A percentile compares a stretch with the other conserved stretches of the same genome.
Evolutionary conservation across 768 basidiomycete species (phyloP).

Genomic region (Russula earlei): DNA sequence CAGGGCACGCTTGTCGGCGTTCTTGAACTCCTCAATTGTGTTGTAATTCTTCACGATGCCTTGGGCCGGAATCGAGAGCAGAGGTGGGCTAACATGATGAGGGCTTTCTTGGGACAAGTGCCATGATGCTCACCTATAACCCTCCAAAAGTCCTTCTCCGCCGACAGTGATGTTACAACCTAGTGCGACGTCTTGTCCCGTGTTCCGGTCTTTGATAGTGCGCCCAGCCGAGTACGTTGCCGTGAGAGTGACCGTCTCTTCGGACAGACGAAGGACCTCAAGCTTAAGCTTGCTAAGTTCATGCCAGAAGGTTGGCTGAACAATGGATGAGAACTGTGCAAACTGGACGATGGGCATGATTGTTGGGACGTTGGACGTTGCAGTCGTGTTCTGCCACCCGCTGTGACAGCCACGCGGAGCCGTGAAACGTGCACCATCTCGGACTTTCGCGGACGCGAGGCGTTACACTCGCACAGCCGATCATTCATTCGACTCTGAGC

Average conservation of each 20-base stretch:
- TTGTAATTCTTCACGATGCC: constrained; percentile 92
- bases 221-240: constrained; percentile 67
- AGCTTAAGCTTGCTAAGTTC: constrained; percentile 83
- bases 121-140: constrained; percentile 33
- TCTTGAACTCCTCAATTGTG: constrained; percentile 93
- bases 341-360: constrained; percentile 79
- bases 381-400: too few species aligned
- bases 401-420: too few species aligned
- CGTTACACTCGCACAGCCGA: too few species aligned
- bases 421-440: too few species aligned
- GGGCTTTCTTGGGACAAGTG: neutral
- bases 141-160: constrained; percentile 50
- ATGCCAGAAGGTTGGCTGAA: constrained; percentile 92
- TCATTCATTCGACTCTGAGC: too few species aligned
- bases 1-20: constrained; percentile 77
- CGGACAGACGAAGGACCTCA: constrained; percentile 77
- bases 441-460: too few species aligned
- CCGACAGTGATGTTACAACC: constrained; percentile 58
- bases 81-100: constrained; percentile 31
- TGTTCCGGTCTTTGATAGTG: constrained; percentile 66
- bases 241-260: constrained; percentile 51
- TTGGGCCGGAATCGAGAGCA: constrained; percentile 40
- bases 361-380: too few species aligned
- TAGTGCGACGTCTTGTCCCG: constrained; percentile 62
- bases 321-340: constrained; percentile 74